Evolutionary conservation across 495 filamentous ascomycete species (phyloP), one percentile per base, ranked within the genome.

Genomic region (Monascus purpureus): DNA sequence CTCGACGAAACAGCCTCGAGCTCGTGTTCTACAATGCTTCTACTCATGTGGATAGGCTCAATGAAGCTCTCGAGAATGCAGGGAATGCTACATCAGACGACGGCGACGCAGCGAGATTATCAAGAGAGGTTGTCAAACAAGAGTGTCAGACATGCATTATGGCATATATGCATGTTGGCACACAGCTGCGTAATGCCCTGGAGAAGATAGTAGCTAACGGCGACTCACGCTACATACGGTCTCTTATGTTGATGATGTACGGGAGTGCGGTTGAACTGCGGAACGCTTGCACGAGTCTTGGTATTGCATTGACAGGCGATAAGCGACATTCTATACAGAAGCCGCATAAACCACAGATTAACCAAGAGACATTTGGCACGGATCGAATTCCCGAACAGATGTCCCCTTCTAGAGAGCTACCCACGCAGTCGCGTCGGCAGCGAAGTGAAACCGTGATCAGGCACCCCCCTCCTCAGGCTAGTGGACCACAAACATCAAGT

Each of bases 171-270:
- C 77, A 82, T 38, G 75, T 93, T 28, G 77, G 72, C 29, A 61
- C 69, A 9, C 71, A 84, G 6, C 55, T 93, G 15, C 70, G 74
- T 38, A 66, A 73, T 39, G 82, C 77, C 35, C 67, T 79, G 26
- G 64, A 73, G 25, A 72, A 77, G 11, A 75, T 92, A 31, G 67
- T 84, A 16, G 63, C 75, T 32, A 76, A 83, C 38, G 75, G 72
- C 14, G 82, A 93, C 44, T 70, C 77, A 5, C 71, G 78, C 13
- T 86, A 87, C 43, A 73, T 90, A 31, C 75, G 86, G 6, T 85
- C 77, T 0, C 55, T 92, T 35, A 67, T 94, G 63, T 64, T 86
- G 27, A 73, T 80, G 52, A 63, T 90, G 19, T 92, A 81, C 45
- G 80, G 82, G 31, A 81, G 82, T 42, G 67, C 82, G 17, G 70